Percentiles rank a stretch among this genome's conserved stretches.
phyloP scores from a whole-genome alignment of 1,284 basidiomycete species.

The Irpex lacteus region DNA sequence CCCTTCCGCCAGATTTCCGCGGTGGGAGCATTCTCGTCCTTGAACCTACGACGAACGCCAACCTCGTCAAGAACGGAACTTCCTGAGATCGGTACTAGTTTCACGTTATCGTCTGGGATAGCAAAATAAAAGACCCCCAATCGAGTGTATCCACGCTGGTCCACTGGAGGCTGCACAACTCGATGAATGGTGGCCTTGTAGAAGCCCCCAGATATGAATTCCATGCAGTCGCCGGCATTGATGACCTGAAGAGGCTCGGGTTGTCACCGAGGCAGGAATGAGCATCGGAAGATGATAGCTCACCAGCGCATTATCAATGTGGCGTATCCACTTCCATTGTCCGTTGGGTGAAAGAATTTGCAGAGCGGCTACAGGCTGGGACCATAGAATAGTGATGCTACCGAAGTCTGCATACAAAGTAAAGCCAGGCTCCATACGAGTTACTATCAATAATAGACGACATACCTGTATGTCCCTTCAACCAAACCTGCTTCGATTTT shows the following conservation, averaged over 20 bases:
- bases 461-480: slow-evolving; percentile 61
- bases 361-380: slow-evolving; percentile 56
- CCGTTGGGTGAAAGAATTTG: slow-evolving; percentile 52
- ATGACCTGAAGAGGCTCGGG: slow-evolving; percentile 26
- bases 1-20: slow-evolving; percentile 36
- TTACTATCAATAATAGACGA: not conserved
- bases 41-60: slow-evolving; percentile 32
- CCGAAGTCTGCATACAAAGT: slow-evolving; percentile 46
- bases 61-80: slow-evolving; percentile 29
- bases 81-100: slow-evolving; percentile 26
- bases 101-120: slow-evolving; percentile 30
- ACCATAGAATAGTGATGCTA: slow-evolving; percentile 57
- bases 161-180: slow-evolving; percentile 46
- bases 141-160: slow-evolving; percentile 42
- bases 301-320: slow-evolving; percentile 59
- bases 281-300: slow-evolving; percentile 10
- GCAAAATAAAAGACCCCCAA: slow-evolving; percentile 46
- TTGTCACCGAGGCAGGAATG: not conserved
- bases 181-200: slow-evolving; percentile 42
- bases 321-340: slow-evolving; percentile 57
- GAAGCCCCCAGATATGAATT: slow-evolving; percentile 43
- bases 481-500: slow-evolving; percentile 54
- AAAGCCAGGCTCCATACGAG: not conserved
- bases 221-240: slow-evolving; percentile 42
- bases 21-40: slow-evolving; percentile 35